Evolutionary conservation across 2,329 filamentous ascomycete genomes (phyloP).

Genomic region (Trichoderma oligosporum): DNA sequence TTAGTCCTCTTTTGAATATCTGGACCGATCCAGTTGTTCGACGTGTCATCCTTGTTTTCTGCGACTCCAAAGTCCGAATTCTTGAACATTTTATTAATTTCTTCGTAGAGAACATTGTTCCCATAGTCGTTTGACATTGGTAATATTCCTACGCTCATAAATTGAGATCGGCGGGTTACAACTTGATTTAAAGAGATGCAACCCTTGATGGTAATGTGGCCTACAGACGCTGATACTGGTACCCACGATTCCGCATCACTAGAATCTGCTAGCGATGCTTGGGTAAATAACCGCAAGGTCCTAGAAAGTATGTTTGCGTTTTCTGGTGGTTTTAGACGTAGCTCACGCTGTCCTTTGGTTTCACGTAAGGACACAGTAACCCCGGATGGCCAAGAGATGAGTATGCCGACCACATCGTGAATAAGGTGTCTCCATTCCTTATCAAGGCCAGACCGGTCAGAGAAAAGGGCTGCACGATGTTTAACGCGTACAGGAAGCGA

Average conservation of each 20-base stretch:
- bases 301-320: conserved; percentile 24
- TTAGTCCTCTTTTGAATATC: conserved; percentile 48
- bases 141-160: conserved; percentile 72
- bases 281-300: conserved; percentile 54
- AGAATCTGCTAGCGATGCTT: conserved; percentile 60
- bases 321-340: conserved; percentile 35
- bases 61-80: conserved; percentile 70
- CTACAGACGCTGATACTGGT: conserved; percentile 61
- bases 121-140: conserved; percentile 57
- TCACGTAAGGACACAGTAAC: conserved; percentile 60
- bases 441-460: conserved; percentile 48
- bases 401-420: conserved; percentile 54
- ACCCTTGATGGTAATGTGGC: conserved; percentile 60
- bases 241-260: conserved; percentile 61
- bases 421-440: conserved; percentile 65
- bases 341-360: conserved; percentile 32
- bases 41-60: conserved; percentile 43
- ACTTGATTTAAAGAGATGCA: conserved; percentile 67
- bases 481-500: conserved; percentile 88
- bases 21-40: neutral
- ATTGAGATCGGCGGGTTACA: conserved; percentile 71
- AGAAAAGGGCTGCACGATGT: conserved; percentile 58
- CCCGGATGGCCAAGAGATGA: conserved; percentile 64
- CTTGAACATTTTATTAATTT: conserved; percentile 72
- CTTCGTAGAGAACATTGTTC: conserved; percentile 67